These are phyloP conservation scores for Kluyveromyces aestuarii DNA, from an alignment of 805 yeast genomes.

Conservation along the genomic window DNA sequence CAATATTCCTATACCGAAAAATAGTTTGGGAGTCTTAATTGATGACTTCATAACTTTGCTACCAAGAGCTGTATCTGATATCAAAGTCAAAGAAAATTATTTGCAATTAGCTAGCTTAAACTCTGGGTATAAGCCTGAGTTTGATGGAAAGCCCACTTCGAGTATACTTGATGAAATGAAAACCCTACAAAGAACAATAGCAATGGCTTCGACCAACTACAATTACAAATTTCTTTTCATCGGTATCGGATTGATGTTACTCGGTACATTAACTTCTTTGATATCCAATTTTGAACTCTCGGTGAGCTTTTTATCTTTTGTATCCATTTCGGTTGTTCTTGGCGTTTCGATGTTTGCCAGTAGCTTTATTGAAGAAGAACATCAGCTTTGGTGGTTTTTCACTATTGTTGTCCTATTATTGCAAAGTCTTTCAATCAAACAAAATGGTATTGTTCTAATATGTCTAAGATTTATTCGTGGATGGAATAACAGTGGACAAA, in stretches of 20 bases:
- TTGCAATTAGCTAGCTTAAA: conserved; percentile 39
- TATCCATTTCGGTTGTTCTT: conserved; percentile 30
- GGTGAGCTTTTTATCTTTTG: conserved; percentile 8
- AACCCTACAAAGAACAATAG: conserved; percentile 40
- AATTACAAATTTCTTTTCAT: conserved; percentile 40
- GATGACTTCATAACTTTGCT: conserved; percentile 48
- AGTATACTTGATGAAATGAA: conserved; percentile 32
- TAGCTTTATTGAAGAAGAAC: conserved; percentile 91
- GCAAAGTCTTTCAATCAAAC: conserved; percentile 5
- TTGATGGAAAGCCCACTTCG: conserved; percentile 10
- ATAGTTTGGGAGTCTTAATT: conserved; percentile 71
- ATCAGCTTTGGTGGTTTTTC: conserved; percentile 91
- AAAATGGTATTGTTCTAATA: conserved; percentile 10
- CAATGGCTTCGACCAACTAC: conserved; percentile 66
- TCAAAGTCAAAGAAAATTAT: conserved; percentile 40
- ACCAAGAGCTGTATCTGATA: conserved; percentile 27
- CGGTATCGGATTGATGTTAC: conserved; percentile 18
- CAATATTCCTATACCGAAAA: conserved; percentile 86
- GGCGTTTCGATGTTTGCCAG: conserved; percentile 68
- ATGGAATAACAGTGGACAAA: conserved; percentile 91
- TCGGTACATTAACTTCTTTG: background rate
- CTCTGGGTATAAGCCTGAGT: conserved; percentile 3
- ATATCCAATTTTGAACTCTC: conserved; percentile 1
- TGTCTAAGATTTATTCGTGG: conserved; percentile 56
- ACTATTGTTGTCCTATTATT: conserved; percentile 28